These are phyloP conservation scores for Agarophyton chilense DNA, from an alignment of 23 red algal species.

Conservation along the genomic window DNA sequence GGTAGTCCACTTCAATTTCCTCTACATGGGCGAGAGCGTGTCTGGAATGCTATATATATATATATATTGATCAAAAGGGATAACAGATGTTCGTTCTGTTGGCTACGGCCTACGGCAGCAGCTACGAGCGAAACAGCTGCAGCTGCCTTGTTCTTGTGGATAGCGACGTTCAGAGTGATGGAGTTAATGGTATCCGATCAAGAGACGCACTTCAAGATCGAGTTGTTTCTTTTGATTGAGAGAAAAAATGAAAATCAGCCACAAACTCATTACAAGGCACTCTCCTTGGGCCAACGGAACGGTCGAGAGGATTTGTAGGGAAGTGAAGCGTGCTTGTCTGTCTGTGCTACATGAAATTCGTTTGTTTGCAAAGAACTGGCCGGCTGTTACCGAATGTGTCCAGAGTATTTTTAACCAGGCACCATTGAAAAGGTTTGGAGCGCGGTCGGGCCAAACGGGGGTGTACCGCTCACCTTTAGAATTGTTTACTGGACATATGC, in stretches of 20 bases:
- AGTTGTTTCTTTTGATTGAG: not conserved
- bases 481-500: not conserved
- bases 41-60: no score
- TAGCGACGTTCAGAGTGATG: constrained; percentile 19
- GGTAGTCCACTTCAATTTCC: constrained; percentile 47
- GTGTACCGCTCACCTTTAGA: not conserved
- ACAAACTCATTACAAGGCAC: not conserved
- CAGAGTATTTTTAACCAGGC: constrained; percentile 21
- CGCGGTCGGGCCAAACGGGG: not conserved
- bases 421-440: not conserved
- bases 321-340: not conserved
- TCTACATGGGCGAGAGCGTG: constrained; percentile 28
- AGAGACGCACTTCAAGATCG: not conserved
- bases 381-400: not conserved
- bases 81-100: constrained; percentile 1
- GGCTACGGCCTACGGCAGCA: not conserved
- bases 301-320: not conserved
- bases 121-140: constrained; percentile 7
- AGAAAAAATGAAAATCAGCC: not conserved
- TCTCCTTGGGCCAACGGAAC: constrained; percentile 5
- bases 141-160: not conserved
- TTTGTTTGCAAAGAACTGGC: not conserved
- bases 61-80: constrained; percentile 20
- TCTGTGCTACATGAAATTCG: not conserved
- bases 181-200: constrained; percentile 22